These are phyloP conservation scores for Oryza meyeriana DNA, from an alignment of 176 grass and related monocot genomes.

Conservation along the genomic window DNA sequence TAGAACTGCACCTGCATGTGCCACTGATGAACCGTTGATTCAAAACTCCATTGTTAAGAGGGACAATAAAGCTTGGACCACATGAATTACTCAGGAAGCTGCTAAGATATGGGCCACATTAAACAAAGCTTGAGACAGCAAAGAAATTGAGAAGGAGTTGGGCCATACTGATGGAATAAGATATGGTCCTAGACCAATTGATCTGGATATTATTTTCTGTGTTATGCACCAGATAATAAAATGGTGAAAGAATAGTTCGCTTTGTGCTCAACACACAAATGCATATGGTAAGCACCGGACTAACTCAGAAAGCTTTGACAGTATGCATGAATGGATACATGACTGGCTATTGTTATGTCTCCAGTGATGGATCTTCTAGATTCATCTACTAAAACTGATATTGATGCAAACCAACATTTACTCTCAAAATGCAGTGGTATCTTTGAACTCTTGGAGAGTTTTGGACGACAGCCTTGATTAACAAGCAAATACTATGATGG, in stretches of 20 bases:
- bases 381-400: slow-evolving; percentile 32
- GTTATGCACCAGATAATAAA: slow-evolving; percentile 16
- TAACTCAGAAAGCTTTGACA: slow-evolving; percentile 45
- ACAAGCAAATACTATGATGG: slow-evolving; percentile 37
- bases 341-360: slow-evolving; percentile 45
- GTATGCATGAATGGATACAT: slow-evolving; percentile 41
- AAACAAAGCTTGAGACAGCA: background rate
- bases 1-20: slow-evolving; percentile 58
- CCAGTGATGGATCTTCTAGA: slow-evolving; percentile 41
- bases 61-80: slow-evolving; percentile 45
- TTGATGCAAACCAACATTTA: slow-evolving; percentile 44
- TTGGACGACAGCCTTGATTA: slow-evolving; percentile 45
- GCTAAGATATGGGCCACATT: background rate
- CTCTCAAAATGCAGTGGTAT: slow-evolving; percentile 32
- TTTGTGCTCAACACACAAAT: slow-evolving; percentile 28
- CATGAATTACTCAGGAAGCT: slow-evolving; percentile 48
- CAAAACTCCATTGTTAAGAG: slow-evolving; percentile 58
- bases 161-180: slow-evolving; percentile 42
- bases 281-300: slow-evolving; percentile 32
- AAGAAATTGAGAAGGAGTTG: slow-evolving; percentile 46
- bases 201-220: slow-evolving; percentile 56
- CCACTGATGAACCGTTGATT: slow-evolving; percentile 46
- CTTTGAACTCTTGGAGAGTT: slow-evolving; percentile 47
- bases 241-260: background rate
- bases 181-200: slow-evolving; percentile 50